Evolutionary conservation across 805 yeast genomes (phyloP).

Genomic region (Saccharomycopsis selenospora): DNA sequence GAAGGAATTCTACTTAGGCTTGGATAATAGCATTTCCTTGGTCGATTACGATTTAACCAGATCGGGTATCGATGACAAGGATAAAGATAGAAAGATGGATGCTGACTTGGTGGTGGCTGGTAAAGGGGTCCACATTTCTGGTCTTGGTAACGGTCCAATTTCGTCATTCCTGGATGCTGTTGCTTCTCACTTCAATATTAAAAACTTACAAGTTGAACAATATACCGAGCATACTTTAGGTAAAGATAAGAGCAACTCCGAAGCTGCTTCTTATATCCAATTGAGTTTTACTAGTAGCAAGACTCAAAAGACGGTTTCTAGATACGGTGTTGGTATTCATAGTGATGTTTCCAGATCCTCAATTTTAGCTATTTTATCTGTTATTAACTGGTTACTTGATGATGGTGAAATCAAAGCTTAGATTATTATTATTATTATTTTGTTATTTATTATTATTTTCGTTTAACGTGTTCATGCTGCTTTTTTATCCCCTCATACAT

Average conservation of each 20-base stretch:
- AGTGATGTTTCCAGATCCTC: slow-evolving; percentile 88
- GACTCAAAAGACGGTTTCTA: slow-evolving; percentile 33
- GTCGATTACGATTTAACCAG: slow-evolving; percentile 37
- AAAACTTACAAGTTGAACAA: slow-evolving; percentile 50
- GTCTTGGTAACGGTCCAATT: slow-evolving; percentile 74
- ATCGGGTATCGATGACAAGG: slow-evolving; percentile 26
- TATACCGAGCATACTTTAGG: slow-evolving; percentile 72
- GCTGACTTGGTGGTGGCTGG: slow-evolving; percentile 36
- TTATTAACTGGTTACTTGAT: slow-evolving; percentile 41
- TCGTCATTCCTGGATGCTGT: slow-evolving; percentile 66
- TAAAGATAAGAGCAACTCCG: slow-evolving; percentile 52
- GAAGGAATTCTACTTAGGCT: slow-evolving; percentile 44
- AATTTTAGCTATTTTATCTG: slow-evolving; percentile 57
- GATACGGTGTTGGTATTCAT: slow-evolving; percentile 92
- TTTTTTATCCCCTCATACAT: too few relatives aligned
- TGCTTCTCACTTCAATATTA: slow-evolving; percentile 41
- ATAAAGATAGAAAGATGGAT: slow-evolving; percentile 36
- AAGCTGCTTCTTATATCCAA: slow-evolving; percentile 72
- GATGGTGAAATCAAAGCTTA: slow-evolving; percentile 6
- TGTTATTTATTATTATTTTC: too few relatives aligned
- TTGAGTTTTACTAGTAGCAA: slow-evolving; percentile 38
- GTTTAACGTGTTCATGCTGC: too few relatives aligned
- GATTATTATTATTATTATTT: too few relatives aligned
- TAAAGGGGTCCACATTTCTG: slow-evolving; percentile 33
- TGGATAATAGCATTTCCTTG: slow-evolving; percentile 28